These are phyloP conservation scores for Hericium rajendrae DNA, from an alignment of 768 basidiomycete genomes.

Conservation along the genomic window DNA sequence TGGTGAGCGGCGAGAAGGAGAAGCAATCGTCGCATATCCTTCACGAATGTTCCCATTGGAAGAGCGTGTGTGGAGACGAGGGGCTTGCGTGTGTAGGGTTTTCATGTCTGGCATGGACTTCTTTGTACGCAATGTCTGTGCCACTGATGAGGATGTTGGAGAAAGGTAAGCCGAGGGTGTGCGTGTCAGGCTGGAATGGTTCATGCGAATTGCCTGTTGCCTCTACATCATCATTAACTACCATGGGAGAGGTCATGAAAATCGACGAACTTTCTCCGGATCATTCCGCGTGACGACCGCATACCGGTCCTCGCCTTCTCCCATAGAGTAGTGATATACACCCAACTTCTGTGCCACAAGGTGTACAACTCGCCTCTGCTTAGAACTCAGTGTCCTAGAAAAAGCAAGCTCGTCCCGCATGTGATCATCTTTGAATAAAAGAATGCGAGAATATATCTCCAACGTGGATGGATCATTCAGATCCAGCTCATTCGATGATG, in stretches of 20 bases:
- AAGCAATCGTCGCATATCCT: slow-evolving; percentile 81
- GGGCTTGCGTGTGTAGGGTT: slow-evolving; percentile 69
- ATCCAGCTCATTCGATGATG: slow-evolving; percentile 68
- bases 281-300: slow-evolving; percentile 91
- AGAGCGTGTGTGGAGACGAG: slow-evolving; percentile 67
- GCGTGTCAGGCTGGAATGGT: slow-evolving; percentile 54
- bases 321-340: slow-evolving; percentile 88
- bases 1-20: slow-evolving; percentile 70
- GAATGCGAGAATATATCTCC: slow-evolving; percentile 93
- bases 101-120: slow-evolving; percentile 99
- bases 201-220: slow-evolving; percentile 32
- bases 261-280: slow-evolving; percentile 58
- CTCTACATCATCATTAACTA: slow-evolving; percentile 5
- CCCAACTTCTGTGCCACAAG: slow-evolving; percentile 94
- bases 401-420: slow-evolving; percentile 98
- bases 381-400: slow-evolving; percentile 74
- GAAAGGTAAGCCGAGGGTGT: slow-evolving; percentile 75
- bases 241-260: background rate
- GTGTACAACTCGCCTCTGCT: slow-evolving; percentile 88
- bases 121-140: slow-evolving; percentile 69
- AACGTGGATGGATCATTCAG: slow-evolving; percentile 92
- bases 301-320: slow-evolving; percentile 86
- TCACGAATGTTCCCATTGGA: slow-evolving; percentile 85
- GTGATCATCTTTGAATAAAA: slow-evolving; percentile 94
- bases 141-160: slow-evolving; percentile 35